Base-by-base conservation (phyloP, 106 monocot species). In the Iris macrosiphon region DNA sequence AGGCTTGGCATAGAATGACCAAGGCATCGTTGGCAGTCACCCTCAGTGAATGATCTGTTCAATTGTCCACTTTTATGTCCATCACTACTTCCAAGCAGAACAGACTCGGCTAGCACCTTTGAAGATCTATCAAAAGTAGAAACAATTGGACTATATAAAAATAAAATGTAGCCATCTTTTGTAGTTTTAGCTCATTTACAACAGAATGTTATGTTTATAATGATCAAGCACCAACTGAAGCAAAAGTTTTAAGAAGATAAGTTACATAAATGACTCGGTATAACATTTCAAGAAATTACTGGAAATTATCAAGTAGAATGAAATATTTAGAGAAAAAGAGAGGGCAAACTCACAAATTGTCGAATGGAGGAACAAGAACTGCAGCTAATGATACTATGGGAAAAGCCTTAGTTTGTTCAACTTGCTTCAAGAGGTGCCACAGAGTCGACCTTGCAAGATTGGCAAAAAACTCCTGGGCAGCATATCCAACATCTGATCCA, bases 281-380 rank as follows among this genome's bases (percentile, higher is more conserved):
- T 26, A 50, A 50, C n/a, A 4, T 19, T 50, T 49, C 29, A 28
- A 4, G 29, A 28, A 15, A 19, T 25, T 10, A 14, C 31, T 6
- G 16, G 21, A 45, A 0, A 55, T 20, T 13, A 45, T 24, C n/a
- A 9, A 50, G 15, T 4, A 45, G 9, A 65, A 45, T 61, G 50
- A 23, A 2, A 66, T 37, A 4, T 3, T 23, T 21, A 13, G 21
- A 20, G 42, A 39, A 52, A 48, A 18, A 8, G 6, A 22, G 12
- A 37, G 17, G 25, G 22, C 21, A 24, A n/a, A 54, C 79, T 80
- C 72, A 96, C 96, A 75, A 38, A 59, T 77, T 80, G 31, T 85
- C 85, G 69, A 85, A 65, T 41, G 89, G 86, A 23, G 90, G 85
- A 27, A 86, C 28, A 48, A 79, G 26, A 52, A 79, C 74, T 57